These are phyloP conservation scores for Epichloe sylvatica DNA, from an alignment of 2,329 filamentous ascomycete species.

Conservation along the genomic window DNA sequence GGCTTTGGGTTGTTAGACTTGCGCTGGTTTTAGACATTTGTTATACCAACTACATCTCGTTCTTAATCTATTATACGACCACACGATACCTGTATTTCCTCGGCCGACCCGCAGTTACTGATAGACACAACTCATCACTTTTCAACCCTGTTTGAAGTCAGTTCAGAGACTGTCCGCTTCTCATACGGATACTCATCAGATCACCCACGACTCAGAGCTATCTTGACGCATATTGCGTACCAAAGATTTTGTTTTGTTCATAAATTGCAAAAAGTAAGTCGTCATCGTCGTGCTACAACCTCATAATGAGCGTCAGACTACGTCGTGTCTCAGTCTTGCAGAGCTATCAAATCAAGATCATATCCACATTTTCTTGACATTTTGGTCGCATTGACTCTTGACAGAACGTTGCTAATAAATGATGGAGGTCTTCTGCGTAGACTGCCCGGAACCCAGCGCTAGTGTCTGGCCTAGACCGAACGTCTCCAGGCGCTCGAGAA, in stretches of 20 bases:
- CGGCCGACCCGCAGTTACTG: constrained; percentile 10
- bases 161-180: not conserved
- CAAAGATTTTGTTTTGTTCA: constrained; percentile 10
- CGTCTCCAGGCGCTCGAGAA: too few species aligned
- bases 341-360: too few species aligned
- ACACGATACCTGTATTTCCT: constrained; percentile 9
- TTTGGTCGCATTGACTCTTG: not conserved
- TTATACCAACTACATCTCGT: constrained; percentile 10
- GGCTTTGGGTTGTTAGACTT: constrained; percentile 25
- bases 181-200: not conserved
- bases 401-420: not conserved
- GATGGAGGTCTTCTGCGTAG: not conserved
- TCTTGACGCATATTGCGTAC: constrained; percentile 17
- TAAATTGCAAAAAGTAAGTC: constrained; percentile 1
- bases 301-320: not conserved
- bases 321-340: not conserved
- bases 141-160: not conserved
- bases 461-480: too few species aligned
- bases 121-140: constrained; percentile 1
- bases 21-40: constrained; percentile 25
- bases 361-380: too few species aligned
- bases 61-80: constrained; percentile 9
- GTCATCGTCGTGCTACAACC: not conserved
- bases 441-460: too few species aligned
- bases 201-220: constrained; percentile 10